A percentile compares a stretch with the other conserved stretches of the same genome.
Conservation (phyloP, 768 basidiomycete species). For the Rhodotorula graminis region DNA sequence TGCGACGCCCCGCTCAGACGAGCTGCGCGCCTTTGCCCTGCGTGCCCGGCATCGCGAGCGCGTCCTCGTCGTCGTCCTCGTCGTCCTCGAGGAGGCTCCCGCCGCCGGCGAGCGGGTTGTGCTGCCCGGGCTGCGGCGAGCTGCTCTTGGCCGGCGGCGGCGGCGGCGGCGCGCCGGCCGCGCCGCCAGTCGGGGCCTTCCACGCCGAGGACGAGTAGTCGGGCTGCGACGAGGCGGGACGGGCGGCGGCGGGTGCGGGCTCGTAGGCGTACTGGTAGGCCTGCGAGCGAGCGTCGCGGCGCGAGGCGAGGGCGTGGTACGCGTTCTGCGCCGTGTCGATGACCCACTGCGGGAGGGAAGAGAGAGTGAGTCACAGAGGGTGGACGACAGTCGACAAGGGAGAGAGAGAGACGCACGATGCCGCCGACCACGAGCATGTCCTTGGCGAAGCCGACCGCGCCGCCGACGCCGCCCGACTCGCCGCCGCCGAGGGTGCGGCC, state of each 20-base stretch:
- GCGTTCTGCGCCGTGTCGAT: constrained; percentile 25
- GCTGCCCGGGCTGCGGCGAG: not conserved
- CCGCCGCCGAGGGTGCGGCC: constrained; percentile 4
- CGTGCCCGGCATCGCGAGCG: constrained; percentile 28
- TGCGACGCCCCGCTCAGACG: not conserved
- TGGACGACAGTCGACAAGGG: not conserved
- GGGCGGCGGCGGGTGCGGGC: not conserved
- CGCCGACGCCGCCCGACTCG: not conserved
- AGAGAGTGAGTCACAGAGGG: not conserved
- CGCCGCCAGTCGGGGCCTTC: constrained; percentile 3
- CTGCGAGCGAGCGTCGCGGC: not conserved
- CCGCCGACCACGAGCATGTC: constrained; percentile 27
- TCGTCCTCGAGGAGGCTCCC: constrained; percentile 23
- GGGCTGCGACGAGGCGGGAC: not conserved
- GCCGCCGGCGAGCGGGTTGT: constrained; percentile 25
- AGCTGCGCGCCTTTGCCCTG: not conserved
- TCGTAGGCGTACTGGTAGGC: constrained; percentile 16
- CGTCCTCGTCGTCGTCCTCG: constrained; percentile 26
- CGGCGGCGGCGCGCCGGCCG: constrained; percentile 7
- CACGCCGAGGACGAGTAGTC: constrained; percentile 31
- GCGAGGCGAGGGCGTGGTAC: constrained; percentile 9
- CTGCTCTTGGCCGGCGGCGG: not conserved
- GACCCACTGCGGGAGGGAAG: not conserved
- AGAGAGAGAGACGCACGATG: constrained; percentile 7
- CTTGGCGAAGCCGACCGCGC: constrained; percentile 20